Evolutionary conservation across 352 stramenopile species (phyloP).

Genomic region (Phytophthora ohioensis): DNA sequence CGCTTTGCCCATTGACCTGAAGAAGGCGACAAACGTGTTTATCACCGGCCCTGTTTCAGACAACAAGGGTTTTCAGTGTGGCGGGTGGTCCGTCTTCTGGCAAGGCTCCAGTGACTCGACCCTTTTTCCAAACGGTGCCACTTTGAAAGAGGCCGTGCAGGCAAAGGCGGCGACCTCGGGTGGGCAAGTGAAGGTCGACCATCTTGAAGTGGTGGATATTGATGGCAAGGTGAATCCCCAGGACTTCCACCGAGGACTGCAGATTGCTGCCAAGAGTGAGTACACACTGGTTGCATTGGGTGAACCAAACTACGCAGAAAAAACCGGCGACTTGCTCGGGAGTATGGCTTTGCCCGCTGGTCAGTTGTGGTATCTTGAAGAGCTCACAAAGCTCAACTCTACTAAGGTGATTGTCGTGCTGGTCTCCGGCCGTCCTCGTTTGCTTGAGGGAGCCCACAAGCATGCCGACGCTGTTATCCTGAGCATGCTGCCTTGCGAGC

Average conservation of each 20-base stretch:
- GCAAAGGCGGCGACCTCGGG: constrained; percentile 12
- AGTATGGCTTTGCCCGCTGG: constrained; percentile 62
- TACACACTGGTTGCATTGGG: constrained; percentile 82
- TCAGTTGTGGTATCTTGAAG: constrained; percentile 68
- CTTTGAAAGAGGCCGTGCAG: constrained; percentile 61
- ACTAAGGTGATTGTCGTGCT: constrained; percentile 82
- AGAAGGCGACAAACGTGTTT: constrained; percentile 48
- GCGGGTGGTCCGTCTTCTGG: constrained; percentile 80
- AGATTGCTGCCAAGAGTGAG: constrained; percentile 60
- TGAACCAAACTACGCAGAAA: constrained; percentile 86
- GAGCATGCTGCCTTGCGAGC: constrained; percentile 80
- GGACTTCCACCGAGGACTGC: constrained; percentile 51
- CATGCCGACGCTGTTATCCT: constrained; percentile 67
- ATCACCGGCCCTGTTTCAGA: constrained; percentile 68
- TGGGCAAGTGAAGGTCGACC: constrained; percentile 27
- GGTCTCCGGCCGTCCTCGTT: constrained; percentile 67
- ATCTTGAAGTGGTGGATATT: constrained; percentile 62
- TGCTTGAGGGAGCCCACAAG: constrained; percentile 57
- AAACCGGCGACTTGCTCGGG: constrained; percentile 74
- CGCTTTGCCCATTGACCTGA: constrained; percentile 48
- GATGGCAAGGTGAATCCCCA: constrained; percentile 47
- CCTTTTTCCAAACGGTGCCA: constrained; percentile 69
- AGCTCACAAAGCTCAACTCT: constrained; percentile 53
- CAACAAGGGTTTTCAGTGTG: constrained; percentile 78
- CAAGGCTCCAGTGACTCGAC: constrained; percentile 66